phyloP scores from a whole-genome alignment of 129 eudicot genomes.

The Flaveria sonorensis region DNA sequence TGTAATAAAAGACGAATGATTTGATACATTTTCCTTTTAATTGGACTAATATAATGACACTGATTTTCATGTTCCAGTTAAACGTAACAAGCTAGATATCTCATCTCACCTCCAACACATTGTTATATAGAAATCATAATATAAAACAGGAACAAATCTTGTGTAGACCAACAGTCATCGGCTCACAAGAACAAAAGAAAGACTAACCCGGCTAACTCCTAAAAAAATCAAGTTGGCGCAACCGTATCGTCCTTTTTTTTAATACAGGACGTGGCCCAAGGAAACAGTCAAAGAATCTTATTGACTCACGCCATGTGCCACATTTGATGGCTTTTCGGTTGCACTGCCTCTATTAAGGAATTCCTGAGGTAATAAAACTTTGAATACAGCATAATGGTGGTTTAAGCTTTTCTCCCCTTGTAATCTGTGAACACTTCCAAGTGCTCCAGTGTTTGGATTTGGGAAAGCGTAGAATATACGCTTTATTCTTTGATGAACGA shows the following conservation, averaged over 20 bases:
- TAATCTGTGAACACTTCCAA: slow-evolving; percentile 89
- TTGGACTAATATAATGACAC: background rate
- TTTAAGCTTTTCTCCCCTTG: slow-evolving; percentile 98
- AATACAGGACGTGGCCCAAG: background rate
- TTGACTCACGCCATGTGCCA: background rate
- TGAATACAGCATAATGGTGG: slow-evolving; percentile 92
- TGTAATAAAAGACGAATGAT: no score
- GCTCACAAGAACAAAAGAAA: background rate
- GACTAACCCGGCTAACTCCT: background rate
- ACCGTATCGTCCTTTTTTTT: background rate
- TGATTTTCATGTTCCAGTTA: background rate
- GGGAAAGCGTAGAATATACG: slow-evolving; percentile 89
- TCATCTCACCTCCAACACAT: background rate
- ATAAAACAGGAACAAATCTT: background rate
- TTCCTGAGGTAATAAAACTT: slow-evolving; percentile 60
- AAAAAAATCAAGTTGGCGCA: background rate
- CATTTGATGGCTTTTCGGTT: background rate
- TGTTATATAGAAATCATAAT: background rate
- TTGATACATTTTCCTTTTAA: background rate
- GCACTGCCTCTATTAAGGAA: slow-evolving; percentile 27
- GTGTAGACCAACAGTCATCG: background rate
- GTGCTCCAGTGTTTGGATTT: slow-evolving; percentile 71
- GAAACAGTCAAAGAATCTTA: background rate
- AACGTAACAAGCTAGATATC: background rate
- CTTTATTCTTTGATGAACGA: slow-evolving; percentile 85